Percentiles rank a stretch among this genome's conserved stretches.
phyloP scores from a whole-genome alignment of 2,329 filamentous ascomycete species.

The Hortaea werneckii region DNA sequence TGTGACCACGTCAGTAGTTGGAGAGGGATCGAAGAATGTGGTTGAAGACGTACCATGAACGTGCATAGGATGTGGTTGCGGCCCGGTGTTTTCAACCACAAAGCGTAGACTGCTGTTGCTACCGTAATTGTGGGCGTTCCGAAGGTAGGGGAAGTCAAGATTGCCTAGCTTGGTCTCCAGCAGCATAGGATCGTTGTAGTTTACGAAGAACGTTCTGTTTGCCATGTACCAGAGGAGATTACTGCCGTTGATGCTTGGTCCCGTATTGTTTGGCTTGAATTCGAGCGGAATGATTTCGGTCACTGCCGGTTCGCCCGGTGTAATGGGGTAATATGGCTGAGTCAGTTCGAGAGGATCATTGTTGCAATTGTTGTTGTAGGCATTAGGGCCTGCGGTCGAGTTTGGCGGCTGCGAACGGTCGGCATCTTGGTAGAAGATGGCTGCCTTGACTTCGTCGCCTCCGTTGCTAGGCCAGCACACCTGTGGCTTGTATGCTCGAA shows the following conservation, averaged over 20 bases:
- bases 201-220: constrained; percentile 40
- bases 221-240: constrained; percentile 46
- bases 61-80: constrained; percentile 24
- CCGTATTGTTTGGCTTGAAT: constrained; percentile 35
- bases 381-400: constrained; percentile 42
- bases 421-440: constrained; percentile 54
- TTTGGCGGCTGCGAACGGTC: constrained; percentile 40
- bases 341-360: constrained; percentile 49
- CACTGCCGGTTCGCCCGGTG: constrained; percentile 21
- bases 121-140: constrained; percentile 43
- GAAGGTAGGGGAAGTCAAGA: constrained; percentile 17
- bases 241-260: constrained; percentile 6
- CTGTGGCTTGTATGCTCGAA: constrained; percentile 21
- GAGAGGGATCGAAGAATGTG: background rate
- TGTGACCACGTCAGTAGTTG: background rate
- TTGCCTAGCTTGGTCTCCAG: constrained; percentile 38
- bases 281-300: constrained; percentile 38
- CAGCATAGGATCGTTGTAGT: constrained; percentile 42
- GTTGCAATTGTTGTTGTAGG: constrained; percentile 42
- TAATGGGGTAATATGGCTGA: constrained; percentile 43
- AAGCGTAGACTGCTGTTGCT: constrained; percentile 47
- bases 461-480: constrained; percentile 15
- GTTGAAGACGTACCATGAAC: constrained; percentile 16
- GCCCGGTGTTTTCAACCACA: constrained; percentile 37
- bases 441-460: constrained; percentile 41